Evolutionary conservation across 1,284 basidiomycete genomes (phyloP).

Genomic region (Lentinula novae-zelandiae): DNA sequence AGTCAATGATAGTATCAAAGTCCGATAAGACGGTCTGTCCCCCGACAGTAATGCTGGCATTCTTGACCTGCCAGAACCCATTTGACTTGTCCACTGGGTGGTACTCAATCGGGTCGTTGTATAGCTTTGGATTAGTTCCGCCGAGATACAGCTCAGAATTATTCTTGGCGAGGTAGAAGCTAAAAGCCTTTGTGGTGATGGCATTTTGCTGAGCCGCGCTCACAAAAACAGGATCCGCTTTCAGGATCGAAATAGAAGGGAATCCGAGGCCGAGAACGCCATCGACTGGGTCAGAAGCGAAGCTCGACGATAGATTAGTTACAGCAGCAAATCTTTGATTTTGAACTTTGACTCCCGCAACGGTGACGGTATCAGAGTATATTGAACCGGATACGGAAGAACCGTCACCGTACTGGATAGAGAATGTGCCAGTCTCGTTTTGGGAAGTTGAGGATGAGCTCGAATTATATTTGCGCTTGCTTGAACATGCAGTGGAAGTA

Average conservation of each 20-base stretch:
- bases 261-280: conserved; percentile 18
- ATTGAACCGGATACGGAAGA: conserved; percentile 46
- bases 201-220: conserved; percentile 7
- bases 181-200: conserved; percentile 6
- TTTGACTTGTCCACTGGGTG: conserved; percentile 8
- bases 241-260: conserved; percentile 15
- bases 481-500: conserved; percentile 25
- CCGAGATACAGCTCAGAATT: conserved; percentile 17
- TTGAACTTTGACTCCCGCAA: conserved; percentile 27
- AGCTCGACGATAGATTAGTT: conserved; percentile 20
- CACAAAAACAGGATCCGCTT: conserved; percentile 14
- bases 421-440: conserved; percentile 32
- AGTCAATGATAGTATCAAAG: conserved; percentile 14
- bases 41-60: background rate
- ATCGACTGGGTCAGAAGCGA: conserved; percentile 19
- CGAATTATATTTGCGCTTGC: conserved; percentile 27
- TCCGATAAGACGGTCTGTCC: background rate
- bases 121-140: conserved; percentile 11
- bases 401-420: conserved; percentile 51
- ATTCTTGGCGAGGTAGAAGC: conserved; percentile 13
- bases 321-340: conserved; percentile 23
- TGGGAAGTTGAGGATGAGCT: conserved; percentile 31
- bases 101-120: conserved; percentile 10
- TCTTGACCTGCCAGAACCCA: conserved; percentile 14
- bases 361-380: conserved; percentile 32